These are phyloP conservation scores for Francoa sonchifolia DNA, from an alignment of 441 rosid genomes.

Conservation along the genomic window DNA sequence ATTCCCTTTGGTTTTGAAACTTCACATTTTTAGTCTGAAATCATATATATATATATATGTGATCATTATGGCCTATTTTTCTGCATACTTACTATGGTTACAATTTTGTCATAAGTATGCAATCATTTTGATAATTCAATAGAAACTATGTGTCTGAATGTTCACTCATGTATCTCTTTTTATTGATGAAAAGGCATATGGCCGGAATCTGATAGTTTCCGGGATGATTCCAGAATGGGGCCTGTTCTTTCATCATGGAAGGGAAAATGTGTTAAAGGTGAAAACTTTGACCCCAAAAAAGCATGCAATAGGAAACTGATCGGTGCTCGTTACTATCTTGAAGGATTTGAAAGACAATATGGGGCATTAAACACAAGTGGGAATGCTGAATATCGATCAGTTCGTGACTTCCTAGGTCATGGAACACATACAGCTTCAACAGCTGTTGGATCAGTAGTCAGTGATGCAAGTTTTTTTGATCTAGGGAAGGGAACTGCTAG, in stretches of 20 bases:
- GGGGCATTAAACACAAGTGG: conserved; percentile 17
- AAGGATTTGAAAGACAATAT: conserved; percentile 25
- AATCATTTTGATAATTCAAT: no score
- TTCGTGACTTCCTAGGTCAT: conserved; percentile 30
- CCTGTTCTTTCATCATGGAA: conserved; percentile 47
- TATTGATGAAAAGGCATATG: conserved; percentile 34
- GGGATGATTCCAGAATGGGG: conserved; percentile 20
- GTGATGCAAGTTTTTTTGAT: conserved; percentile 25
- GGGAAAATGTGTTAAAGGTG: conserved; percentile 45
- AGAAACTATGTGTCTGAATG: no score
- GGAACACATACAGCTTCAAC: conserved; percentile 46
- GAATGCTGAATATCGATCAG: conserved; percentile 28
- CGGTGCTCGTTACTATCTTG: conserved; percentile 47
- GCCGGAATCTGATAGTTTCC: conserved; percentile 60
- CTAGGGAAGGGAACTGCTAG: conserved; percentile 34
- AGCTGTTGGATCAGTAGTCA: conserved; percentile 33
- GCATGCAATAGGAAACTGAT: conserved; percentile 50
- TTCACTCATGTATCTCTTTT: neutral
- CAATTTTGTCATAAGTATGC: no score
- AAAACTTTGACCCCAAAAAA: conserved; percentile 27
- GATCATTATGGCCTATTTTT: no score
- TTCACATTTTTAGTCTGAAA: no score
- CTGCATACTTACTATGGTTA: no score
- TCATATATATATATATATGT: no score
- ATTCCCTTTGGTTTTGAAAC: no score